Evolutionary conservation across 306 rosid genomes (phyloP), one percentile per base, ranked within the genome.

Genomic region (Citrullus amarus): DNA sequence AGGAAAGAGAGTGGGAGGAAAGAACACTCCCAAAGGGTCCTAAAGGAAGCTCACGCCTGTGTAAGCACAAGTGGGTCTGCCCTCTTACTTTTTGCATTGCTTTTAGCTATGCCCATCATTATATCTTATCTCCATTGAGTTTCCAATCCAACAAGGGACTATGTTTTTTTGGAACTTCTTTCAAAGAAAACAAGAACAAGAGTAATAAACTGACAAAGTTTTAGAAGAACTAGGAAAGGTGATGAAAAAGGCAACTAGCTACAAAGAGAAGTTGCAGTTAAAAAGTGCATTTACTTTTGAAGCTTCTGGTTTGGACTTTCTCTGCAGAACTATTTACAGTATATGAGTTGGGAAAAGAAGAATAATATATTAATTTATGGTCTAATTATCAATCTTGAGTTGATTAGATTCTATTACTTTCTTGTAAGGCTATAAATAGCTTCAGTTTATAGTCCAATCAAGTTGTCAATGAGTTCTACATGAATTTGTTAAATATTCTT

Each of bases 91-190:
- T 84, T 83, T 81, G 76, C 79, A 74, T 67, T 32, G 78, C 83
- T 67, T 59, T 81, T 83, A 82, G 83, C 77, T 67, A 48, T 83
- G 80, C 86, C 79, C 79, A 55, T 86, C 63, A 78, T 56, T 75
- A 81, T 82, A 86, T 79, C 87, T 85, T 77, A 77, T 88, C 91
- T 63, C 83, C 81, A 70, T 80, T 69, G 77, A 87, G 60, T 79
- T 83, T 68, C 86, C 80, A 79, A 77, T 79, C 80, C 74, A 82
- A 84, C 55, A 87, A 88, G 78, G 80, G 80, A 79, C 74, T 43
- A 48, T 14, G 44, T 46, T 81, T 82, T 82, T 80, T 84, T 79
- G 81, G 81, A 48, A 32, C 61, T 75, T 13, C 79, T 84, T 48
- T 53, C 56, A 77, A 78, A 85, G 32, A 78, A 56, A 78, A 60